Conservation (phyloP, 2,329 filamentous ascomycete genomes). For the Paecilomyces fulvus region DNA sequence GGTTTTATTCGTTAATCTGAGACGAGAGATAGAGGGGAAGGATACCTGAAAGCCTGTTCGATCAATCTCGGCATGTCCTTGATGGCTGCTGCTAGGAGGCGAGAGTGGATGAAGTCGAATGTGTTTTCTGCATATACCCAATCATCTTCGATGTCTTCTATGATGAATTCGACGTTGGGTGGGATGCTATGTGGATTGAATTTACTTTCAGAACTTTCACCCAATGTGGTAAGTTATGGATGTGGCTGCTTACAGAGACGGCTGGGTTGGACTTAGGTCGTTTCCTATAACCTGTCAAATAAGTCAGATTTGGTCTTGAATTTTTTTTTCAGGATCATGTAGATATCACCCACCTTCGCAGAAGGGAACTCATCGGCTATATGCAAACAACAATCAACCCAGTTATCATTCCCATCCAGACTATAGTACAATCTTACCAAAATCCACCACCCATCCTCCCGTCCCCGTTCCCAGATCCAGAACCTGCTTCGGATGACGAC, state of each 20-base stretch:
- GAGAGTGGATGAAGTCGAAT: conserved; percentile 53
- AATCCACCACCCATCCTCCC: conserved; percentile 7
- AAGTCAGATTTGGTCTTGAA: neutral
- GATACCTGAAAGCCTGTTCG: conserved; percentile 37
- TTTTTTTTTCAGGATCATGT: too few relatives aligned
- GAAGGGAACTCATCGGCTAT: conserved; percentile 20
- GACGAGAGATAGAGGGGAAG: neutral
- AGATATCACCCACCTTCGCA: conserved; percentile 6
- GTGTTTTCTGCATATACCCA: conserved; percentile 46
- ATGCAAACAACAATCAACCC: conserved; percentile 3
- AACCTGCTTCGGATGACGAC: conserved; percentile 1
- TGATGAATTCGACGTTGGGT: conserved; percentile 47
- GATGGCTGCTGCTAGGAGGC: conserved; percentile 48
- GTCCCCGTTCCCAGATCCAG: conserved; percentile 8
- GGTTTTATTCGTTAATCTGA: neutral
- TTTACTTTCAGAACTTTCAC: neutral
- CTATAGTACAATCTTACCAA: conserved; percentile 4
- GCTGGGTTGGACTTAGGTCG: conserved; percentile 3
- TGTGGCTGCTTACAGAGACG: neutral
- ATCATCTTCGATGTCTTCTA: conserved; percentile 49
- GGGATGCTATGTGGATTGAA: conserved; percentile 29
- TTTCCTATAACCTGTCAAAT: neutral
- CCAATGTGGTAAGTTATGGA: neutral
- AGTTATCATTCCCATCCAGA: neutral
- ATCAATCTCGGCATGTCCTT: conserved; percentile 47